Percentiles rank a stretch among this genome's conserved stretches.
These are phyloP conservation scores for Neurospora sp. DNA, from an alignment of 495 filamentous ascomycete species.

Conservation along the genomic window DNA sequence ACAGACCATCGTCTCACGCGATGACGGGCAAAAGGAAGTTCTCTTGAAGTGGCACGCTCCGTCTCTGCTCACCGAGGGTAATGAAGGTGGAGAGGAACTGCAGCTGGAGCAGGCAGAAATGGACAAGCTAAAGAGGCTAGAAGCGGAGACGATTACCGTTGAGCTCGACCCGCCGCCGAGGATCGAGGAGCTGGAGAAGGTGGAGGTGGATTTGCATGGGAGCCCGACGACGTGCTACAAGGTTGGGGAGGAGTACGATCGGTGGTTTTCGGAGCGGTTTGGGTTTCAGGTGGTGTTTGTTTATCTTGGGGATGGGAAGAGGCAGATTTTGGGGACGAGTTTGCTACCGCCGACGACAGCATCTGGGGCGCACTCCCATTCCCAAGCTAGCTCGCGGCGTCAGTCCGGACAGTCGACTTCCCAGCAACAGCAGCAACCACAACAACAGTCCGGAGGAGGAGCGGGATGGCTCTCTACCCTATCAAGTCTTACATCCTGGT, in stretches of 20 bases:
- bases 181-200: conserved; percentile 31
- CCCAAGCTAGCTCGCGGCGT: background rate
- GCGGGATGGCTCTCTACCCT: conserved; percentile 38
- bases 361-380: background rate
- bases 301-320: conserved; percentile 54
- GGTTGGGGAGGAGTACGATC: conserved; percentile 55
- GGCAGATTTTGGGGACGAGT: conserved; percentile 54
- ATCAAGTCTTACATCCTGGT: background rate
- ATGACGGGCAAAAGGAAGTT: background rate
- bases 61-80: background rate
- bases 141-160: background rate
- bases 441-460: background rate
- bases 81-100: background rate
- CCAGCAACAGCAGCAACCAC: conserved; percentile 5
- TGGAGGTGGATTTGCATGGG: conserved; percentile 51
- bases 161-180: background rate
- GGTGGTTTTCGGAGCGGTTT: conserved; percentile 66
- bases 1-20: conserved; percentile 38
- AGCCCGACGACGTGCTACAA: conserved; percentile 55
- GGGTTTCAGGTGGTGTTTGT: conserved; percentile 56
- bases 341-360: conserved; percentile 19
- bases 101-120: background rate
- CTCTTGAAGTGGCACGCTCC: background rate
- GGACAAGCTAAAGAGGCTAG: background rate
- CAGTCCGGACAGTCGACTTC: background rate